A percentile compares a stretch with the other conserved stretches of the same genome.
These are phyloP conservation scores for Debaryomyces castellii DNA, from an alignment of 805 yeast species.

Conservation along the genomic window DNA sequence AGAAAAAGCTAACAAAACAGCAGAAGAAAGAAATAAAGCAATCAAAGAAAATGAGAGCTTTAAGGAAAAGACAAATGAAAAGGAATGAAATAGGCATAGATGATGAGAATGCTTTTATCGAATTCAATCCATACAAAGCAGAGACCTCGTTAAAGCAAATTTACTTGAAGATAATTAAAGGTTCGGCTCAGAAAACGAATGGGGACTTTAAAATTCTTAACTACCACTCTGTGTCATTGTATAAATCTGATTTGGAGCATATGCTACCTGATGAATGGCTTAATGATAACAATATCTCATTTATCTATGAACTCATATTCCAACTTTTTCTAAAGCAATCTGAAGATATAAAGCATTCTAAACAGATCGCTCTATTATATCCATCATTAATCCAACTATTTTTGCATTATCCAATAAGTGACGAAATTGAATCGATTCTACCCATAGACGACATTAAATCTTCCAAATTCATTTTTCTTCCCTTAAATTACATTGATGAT, in stretches of 20 bases:
- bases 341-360: slow-evolving; percentile 10
- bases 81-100: slow-evolving; percentile 10
- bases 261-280: slow-evolving; percentile 70
- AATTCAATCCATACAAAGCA: slow-evolving; percentile 13
- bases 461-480: slow-evolving; percentile 57
- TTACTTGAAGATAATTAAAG: slow-evolving; percentile 13
- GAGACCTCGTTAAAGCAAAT: slow-evolving; percentile 17
- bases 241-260: slow-evolving; percentile 56
- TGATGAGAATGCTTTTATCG: not conserved
- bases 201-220: slow-evolving; percentile 38
- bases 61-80: slow-evolving; percentile 14
- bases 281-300: slow-evolving; percentile 66
- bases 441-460: slow-evolving; percentile 31
- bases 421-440: slow-evolving; percentile 16
- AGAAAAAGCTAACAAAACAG: slow-evolving; percentile 14
- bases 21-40: slow-evolving; percentile 21
- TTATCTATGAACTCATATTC: slow-evolving; percentile 52
- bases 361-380: slow-evolving; percentile 34
- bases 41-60: slow-evolving; percentile 21
- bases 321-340: slow-evolving; percentile 19
- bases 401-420: slow-evolving; percentile 41
- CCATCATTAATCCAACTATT: slow-evolving; percentile 69
- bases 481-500: slow-evolving; percentile 66
- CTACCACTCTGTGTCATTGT: slow-evolving; percentile 57
- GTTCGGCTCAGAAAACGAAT: slow-evolving; percentile 9